A percentile compares a stretch with the other conserved stretches of the same genome.
phyloP scores from a whole-genome alignment of 257 asterid genomes.

The Striga asiatica region DNA sequence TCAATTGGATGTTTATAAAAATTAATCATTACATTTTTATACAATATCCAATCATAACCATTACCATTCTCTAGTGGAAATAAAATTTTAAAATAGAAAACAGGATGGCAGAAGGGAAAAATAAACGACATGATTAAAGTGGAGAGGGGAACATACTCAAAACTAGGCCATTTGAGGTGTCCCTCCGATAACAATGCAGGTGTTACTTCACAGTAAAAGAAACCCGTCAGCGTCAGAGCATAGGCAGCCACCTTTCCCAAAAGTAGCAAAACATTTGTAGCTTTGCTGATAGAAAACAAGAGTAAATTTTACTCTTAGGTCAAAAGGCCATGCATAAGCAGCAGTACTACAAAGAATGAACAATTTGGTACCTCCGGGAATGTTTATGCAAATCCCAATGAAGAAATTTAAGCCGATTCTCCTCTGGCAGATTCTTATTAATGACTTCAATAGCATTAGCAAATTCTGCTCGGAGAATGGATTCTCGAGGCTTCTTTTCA shows the following conservation, averaged over 20 bases:
- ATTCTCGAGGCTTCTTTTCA: conserved; percentile 93
- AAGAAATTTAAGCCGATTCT: conserved; percentile 79
- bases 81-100: background rate
- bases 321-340: conserved; percentile 10
- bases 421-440: conserved; percentile 71
- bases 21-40: too few species aligned
- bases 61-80: too few species aligned
- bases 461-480: conserved; percentile 84
- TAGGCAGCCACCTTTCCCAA: conserved; percentile 89
- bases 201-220: conserved; percentile 56
- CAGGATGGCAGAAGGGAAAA: background rate
- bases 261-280: conserved; percentile 66
- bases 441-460: conserved; percentile 82
- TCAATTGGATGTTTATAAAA: conserved; percentile 47
- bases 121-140: background rate
- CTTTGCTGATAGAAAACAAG: conserved; percentile 52
- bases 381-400: conserved; percentile 96
- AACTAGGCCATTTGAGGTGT: conserved; percentile 30
- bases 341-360: conserved; percentile 9
- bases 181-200: conserved; percentile 34
- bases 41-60: too few species aligned
- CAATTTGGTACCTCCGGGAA: conserved; percentile 60
- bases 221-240: conserved; percentile 79
- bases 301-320: too few species aligned
- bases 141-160: conserved; percentile 34